phyloP scores from a whole-genome alignment of 2,329 filamentous ascomycete genomes.

The Aspergillus sp. region DNA sequence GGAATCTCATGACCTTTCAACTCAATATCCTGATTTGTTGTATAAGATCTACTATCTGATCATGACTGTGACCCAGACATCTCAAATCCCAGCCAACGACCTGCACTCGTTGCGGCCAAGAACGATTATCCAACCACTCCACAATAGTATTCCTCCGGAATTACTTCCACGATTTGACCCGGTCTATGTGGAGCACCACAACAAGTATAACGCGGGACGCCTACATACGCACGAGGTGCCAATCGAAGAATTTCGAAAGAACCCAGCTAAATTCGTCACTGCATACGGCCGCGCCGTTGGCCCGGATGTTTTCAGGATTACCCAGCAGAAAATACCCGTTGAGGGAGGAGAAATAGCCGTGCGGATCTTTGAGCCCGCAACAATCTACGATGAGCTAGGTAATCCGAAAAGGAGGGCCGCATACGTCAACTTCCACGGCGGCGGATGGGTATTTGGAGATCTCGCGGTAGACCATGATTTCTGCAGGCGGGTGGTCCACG shows the following conservation, averaged over 20 bases:
- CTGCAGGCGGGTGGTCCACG: slow-evolving; percentile 42
- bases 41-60: background rate
- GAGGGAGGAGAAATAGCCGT: slow-evolving; percentile 40
- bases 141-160: slow-evolving; percentile 43
- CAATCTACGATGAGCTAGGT: slow-evolving; percentile 23
- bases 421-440: slow-evolving; percentile 45
- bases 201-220: slow-evolving; percentile 43
- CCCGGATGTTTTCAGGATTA: slow-evolving; percentile 39
- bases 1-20: background rate
- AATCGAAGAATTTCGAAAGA: slow-evolving; percentile 39
- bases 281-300: slow-evolving; percentile 39
- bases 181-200: slow-evolving; percentile 42
- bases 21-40: background rate
- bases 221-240: slow-evolving; percentile 44
- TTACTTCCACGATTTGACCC: slow-evolving; percentile 41
- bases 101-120: slow-evolving; percentile 27
- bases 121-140: slow-evolving; percentile 34
- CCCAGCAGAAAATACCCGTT: slow-evolving; percentile 41
- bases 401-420: slow-evolving; percentile 33
- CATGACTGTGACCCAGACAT: slow-evolving; percentile 11
- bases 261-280: slow-evolving; percentile 40
- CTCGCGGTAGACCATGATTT: slow-evolving; percentile 40
- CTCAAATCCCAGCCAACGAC: slow-evolving; percentile 11
- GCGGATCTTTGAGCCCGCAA: slow-evolving; percentile 40
- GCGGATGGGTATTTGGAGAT: slow-evolving; percentile 46